A percentile compares a stretch with the other conserved stretches of the same genome.
These are phyloP conservation scores for Salvia miltiorrhiza DNA, from an alignment of 257 asterid genomes.

Conservation along the genomic window DNA sequence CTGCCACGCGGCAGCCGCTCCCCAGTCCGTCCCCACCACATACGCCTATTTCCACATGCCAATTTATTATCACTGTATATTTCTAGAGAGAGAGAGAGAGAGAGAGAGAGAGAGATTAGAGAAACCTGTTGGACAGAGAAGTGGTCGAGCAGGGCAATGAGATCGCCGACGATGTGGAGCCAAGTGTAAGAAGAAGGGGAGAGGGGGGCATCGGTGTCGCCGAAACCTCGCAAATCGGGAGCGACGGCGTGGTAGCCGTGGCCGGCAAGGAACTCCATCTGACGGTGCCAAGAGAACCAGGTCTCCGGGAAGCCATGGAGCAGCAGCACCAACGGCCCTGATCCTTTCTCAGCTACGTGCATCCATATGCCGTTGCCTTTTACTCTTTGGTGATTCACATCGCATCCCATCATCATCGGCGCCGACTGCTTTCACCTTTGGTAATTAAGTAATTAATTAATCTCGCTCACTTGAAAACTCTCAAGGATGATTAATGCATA, in stretches of 20 bases:
- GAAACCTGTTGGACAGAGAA: conserved; percentile 36
- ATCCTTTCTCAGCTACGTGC: conserved; percentile 52
- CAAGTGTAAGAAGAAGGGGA: conserved; percentile 40
- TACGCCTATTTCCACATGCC: conserved; percentile 23
- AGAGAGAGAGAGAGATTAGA: too few relatives aligned
- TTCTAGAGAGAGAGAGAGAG: background rate
- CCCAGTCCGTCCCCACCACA: conserved; percentile 54
- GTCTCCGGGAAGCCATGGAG: conserved; percentile 57
- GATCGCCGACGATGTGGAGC: conserved; percentile 51
- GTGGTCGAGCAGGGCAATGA: conserved; percentile 48
- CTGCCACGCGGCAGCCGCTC: conserved; percentile 53
- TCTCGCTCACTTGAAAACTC: too few relatives aligned
- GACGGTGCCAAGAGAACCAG: conserved; percentile 50
- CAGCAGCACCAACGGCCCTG: conserved; percentile 43
- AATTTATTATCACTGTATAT: too few relatives aligned
- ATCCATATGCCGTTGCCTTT: conserved; percentile 51
- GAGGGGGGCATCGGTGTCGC: conserved; percentile 46
- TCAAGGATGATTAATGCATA: too few relatives aligned
- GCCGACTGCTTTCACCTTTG: background rate
- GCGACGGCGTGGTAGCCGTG: conserved; percentile 47
- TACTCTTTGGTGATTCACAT: conserved; percentile 34
- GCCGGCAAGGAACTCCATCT: conserved; percentile 32
- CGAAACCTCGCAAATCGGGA: conserved; percentile 52
- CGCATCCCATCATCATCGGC: conserved; percentile 16
- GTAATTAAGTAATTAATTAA: too few relatives aligned